These are phyloP conservation scores for Saxophila tyrrhenica DNA, from an alignment of 495 filamentous ascomycete genomes.

Conservation along the genomic window DNA sequence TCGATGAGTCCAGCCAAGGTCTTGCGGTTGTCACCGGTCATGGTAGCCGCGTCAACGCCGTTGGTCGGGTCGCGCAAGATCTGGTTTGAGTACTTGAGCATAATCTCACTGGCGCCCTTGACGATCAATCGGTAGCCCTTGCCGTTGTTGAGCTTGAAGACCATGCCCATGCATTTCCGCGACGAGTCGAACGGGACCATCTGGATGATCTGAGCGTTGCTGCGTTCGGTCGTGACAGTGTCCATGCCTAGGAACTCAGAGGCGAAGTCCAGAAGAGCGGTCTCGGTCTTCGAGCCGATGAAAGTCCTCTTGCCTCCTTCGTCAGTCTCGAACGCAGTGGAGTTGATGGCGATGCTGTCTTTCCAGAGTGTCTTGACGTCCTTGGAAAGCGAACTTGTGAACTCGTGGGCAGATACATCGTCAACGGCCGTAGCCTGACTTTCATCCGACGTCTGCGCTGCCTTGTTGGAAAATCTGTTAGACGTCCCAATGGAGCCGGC, in stretches of 20 bases:
- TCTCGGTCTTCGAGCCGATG: conserved; percentile 62
- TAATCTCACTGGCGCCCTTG: conserved; percentile 59
- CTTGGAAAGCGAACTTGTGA: conserved; percentile 44
- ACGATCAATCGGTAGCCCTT: conserved; percentile 50
- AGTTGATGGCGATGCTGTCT: conserved; percentile 54
- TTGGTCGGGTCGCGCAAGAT: conserved; percentile 62
- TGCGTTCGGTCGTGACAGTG: conserved; percentile 44
- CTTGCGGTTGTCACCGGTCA: conserved; percentile 29
- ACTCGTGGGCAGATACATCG: conserved; percentile 45
- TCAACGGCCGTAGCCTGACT: conserved; percentile 26
- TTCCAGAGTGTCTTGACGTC: conserved; percentile 41
- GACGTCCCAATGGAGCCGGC: conserved; percentile 48
- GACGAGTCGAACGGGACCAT: conserved; percentile 58
- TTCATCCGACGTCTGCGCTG: conserved; percentile 17
- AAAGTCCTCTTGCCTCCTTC: conserved; percentile 42
- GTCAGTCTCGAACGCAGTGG: conserved; percentile 54
- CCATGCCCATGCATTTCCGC: conserved; percentile 58
- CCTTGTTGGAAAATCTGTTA: conserved; percentile 40
- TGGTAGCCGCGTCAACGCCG: conserved; percentile 30
- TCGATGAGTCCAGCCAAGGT: conserved; percentile 56
- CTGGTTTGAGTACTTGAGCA: conserved; percentile 52
- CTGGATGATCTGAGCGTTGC: conserved; percentile 49
- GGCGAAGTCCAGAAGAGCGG: conserved; percentile 52
- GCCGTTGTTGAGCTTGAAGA: conserved; percentile 43
- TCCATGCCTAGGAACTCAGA: conserved; percentile 53